Evolutionary conservation across 495 filamentous ascomycete genomes (phyloP), one percentile per base, ranked within the genome.

Genomic region (Choiromyces venosus): DNA sequence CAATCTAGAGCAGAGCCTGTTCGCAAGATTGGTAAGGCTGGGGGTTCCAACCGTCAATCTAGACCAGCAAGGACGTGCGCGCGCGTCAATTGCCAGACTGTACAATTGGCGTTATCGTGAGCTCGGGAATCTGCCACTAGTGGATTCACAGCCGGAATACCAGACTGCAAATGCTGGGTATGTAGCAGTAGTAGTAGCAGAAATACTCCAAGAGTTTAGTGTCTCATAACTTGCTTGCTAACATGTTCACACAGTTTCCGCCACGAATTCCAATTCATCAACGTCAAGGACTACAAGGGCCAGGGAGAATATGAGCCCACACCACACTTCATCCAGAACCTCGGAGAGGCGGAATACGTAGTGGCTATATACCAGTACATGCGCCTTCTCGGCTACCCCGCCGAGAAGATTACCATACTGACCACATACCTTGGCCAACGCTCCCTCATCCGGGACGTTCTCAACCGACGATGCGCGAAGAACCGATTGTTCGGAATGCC

Each of bases 331-430:
- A 91, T 97, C 71, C 96, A 98, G 83, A 99, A 99, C 78, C 84
- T 98, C 36, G 95, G 96, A 37, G 95, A 99, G 82, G 95, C 95
- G 0, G 95, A 99, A 84, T 98, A 98, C 79, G 91, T 92, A 12
- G 95, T 97, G 56, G 96, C 96, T 37, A 86, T 98, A 67, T 99
- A 90, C 83, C 92, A 96, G 84, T 99, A 97, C 80, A 98, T 99
- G 96, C 91, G 95, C 37, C 85, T 99, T 67, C 88, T 99, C 9
- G 95, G 94, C 16, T 99, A 99, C 82, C 93, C 96, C n/a, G 91
- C 92, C 2, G 87, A 88, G 46, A 93, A 90, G 81, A 97, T 98
- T 82, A 91, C 89, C 38, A 96, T 99, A 69, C 85, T 99, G 42
- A 90, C 93, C 18, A 93, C 95, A 1, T 99, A 99, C 82, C 93